Percentiles rank a stretch among this genome's conserved stretches.
These are phyloP conservation scores for Verbascum thapsus DNA, from an alignment of 257 asterid genomes.

Conservation along the genomic window DNA sequence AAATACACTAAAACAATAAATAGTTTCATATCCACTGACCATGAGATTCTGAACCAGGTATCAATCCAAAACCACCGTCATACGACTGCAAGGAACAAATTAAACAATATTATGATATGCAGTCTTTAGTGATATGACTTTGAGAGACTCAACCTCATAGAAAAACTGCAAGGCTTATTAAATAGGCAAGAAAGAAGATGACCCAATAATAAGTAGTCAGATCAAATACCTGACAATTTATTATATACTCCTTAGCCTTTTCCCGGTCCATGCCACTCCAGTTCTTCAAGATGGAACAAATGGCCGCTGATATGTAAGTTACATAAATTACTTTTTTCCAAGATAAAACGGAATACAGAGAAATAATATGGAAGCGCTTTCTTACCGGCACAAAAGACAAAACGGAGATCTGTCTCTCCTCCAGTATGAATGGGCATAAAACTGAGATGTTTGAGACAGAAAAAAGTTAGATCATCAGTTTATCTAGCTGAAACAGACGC, in stretches of 20 bases:
- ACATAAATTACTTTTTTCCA: constrained; percentile 21
- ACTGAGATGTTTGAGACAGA: constrained; percentile 43
- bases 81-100: constrained; percentile 73
- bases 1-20: background rate
- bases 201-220: constrained; percentile 14
- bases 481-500: constrained; percentile 3
- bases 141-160: constrained; percentile 13
- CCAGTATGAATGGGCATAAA: constrained; percentile 92
- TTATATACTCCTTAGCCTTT: constrained; percentile 78
- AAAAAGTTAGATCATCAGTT: constrained; percentile 27
- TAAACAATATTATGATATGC: constrained; percentile 17
- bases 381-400: constrained; percentile 93
- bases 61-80: constrained; percentile 94
- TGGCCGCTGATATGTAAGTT: constrained; percentile 62
- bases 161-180: constrained; percentile 4
- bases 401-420: constrained; percentile 94
- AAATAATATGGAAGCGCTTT: constrained; percentile 20
- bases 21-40: constrained; percentile 61
- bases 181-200: constrained; percentile 14
- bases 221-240: constrained; percentile 71
- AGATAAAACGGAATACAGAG: constrained; percentile 20
- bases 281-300: constrained; percentile 73
- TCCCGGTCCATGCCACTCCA: constrained; percentile 93
- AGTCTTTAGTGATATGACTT: constrained; percentile 4
- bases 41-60: constrained; percentile 94